Conservation (phyloP, 176 grass and related monocot species). For the Aegilops bicornis region DNA sequence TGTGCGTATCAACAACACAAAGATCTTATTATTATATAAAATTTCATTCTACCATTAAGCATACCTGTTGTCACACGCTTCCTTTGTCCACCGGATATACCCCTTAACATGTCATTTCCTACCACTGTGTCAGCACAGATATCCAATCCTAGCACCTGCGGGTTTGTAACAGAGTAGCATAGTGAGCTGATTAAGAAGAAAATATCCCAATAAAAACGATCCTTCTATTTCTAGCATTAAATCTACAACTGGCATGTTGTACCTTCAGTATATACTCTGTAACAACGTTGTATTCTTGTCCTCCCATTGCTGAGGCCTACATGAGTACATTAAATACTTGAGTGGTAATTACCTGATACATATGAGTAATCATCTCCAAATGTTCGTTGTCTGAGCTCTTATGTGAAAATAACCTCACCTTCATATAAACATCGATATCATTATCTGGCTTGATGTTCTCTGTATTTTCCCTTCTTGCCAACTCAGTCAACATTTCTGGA, state of each 20-base stretch:
- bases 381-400: background rate
- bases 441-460: constrained; percentile 87
- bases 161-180: constrained; percentile 4
- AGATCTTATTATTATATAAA: no score
- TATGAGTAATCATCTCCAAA: background rate
- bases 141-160: constrained; percentile 86
- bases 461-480: constrained; percentile 80
- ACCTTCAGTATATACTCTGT: constrained; percentile 96
- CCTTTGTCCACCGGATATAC: constrained; percentile 89
- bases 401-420: constrained; percentile 41
- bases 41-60: no score
- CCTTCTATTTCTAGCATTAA: background rate
- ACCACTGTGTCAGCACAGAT: constrained; percentile 87
- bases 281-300: constrained; percentile 71
- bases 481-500: constrained; percentile 79
- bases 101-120: constrained; percentile 88
- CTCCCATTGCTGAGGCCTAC: constrained; percentile 76
- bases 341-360: background rate
- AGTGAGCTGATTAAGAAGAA: constrained; percentile 21
- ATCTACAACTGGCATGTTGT: constrained; percentile 9
- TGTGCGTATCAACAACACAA: no score
- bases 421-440: constrained; percentile 93
- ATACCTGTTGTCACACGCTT: constrained; percentile 95
- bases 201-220: background rate
- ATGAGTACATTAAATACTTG: constrained; percentile 24